phyloP scores from a whole-genome alignment of 1,284 basidiomycete genomes.

The Marasmius oreades region DNA sequence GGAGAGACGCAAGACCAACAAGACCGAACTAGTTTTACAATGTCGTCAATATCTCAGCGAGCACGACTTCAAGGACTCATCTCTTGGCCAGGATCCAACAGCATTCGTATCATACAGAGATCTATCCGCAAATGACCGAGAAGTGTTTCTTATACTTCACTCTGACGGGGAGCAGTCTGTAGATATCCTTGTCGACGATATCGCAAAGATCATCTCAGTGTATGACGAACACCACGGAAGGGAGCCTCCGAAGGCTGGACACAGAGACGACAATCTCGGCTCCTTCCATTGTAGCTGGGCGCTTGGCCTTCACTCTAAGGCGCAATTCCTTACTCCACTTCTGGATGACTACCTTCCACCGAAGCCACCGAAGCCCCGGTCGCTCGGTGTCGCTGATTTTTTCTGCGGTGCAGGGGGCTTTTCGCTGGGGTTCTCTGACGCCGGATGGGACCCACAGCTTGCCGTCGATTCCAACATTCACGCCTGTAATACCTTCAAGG shows the following conservation, averaged over 20 bases:
- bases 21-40: background rate
- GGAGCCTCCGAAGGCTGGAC: too few species aligned
- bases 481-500: constrained; percentile 2
- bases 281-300: background rate
- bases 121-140: background rate
- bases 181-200: background rate
- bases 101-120: background rate
- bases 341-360: background rate
- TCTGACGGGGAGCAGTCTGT: background rate
- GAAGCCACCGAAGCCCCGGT: background rate
- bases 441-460: background rate
- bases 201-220: background rate
- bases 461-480: background rate
- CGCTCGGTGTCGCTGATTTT: background rate
- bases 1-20: background rate
- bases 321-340: background rate
- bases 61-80: background rate
- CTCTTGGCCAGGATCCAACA: background rate
- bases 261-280: too few species aligned
- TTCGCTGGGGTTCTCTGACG: background rate
- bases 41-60: constrained; percentile 1
- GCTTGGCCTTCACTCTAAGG: background rate
- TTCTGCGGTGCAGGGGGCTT: constrained; percentile 1
- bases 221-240: background rate
- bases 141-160: background rate